Conservation (phyloP, 306 rosid species). For the Vigna hirtella region DNA sequence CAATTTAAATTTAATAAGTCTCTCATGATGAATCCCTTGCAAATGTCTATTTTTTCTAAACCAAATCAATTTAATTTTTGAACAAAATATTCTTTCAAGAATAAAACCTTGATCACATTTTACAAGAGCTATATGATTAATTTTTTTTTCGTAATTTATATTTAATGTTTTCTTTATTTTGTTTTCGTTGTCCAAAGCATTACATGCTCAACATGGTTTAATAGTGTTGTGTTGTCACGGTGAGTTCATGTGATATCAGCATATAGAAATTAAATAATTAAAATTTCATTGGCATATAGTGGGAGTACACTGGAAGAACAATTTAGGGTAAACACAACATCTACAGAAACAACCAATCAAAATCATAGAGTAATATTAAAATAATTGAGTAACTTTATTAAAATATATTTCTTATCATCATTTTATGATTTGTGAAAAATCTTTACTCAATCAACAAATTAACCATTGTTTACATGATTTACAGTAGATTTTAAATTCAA, state of each 20-base stretch:
- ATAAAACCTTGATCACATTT: background rate
- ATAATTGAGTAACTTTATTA: background rate
- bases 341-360: too few relatives aligned
- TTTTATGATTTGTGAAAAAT: background rate
- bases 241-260: constrained; percentile 42
- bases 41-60: background rate
- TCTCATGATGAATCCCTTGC: background rate
- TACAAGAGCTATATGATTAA: background rate
- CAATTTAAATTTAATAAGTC: background rate
- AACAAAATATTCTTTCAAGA: background rate
- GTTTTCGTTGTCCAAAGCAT: background rate
- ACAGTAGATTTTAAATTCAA: background rate
- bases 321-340: background rate
- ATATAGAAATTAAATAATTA: constrained; percentile 19
- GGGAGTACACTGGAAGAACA: background rate
- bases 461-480: background rate
- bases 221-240: constrained; percentile 19
- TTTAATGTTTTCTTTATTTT: background rate
- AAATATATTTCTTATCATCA: background rate
- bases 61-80: background rate
- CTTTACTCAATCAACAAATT: background rate
- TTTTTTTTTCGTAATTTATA: background rate
- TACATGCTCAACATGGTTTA: constrained; percentile 1
- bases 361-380: background rate
- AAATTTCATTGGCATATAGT: constrained; percentile 28